Percentiles rank a stretch among this genome's conserved stretches.
Conservation (phyloP, 495 filamentous ascomycete species). For the Lineolata rhizophorae region DNA sequence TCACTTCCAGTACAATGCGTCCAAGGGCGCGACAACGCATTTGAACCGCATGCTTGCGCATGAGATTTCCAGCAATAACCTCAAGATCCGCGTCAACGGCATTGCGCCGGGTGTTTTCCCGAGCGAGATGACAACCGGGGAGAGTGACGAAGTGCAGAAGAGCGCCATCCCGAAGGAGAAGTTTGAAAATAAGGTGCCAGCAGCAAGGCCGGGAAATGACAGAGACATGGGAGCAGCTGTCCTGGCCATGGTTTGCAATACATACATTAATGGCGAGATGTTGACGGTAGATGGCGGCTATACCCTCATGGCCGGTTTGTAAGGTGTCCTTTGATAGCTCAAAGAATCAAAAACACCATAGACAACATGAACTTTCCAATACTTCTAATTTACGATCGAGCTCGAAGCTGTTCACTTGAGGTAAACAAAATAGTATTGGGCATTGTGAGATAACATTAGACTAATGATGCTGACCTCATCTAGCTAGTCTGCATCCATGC, state of each 20-base stretch:
- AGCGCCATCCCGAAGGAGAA: constrained; percentile 3
- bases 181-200: constrained; percentile 1
- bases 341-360: too few species aligned
- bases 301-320: neutral
- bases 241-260: constrained; percentile 1
- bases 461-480: too few species aligned
- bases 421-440: too few species aligned
- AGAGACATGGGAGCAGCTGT: constrained; percentile 2
- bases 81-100: constrained; percentile 14
- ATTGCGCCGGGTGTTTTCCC: constrained; percentile 5
- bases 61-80: constrained; percentile 8
- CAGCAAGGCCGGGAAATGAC: constrained; percentile 2
- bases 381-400: too few species aligned
- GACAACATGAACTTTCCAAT: too few species aligned
- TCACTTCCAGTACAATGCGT: constrained; percentile 14
- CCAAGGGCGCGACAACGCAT: constrained; percentile 12
- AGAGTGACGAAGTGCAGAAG: constrained; percentile 3
- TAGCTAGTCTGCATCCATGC: too few species aligned
- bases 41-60: constrained; percentile 13
- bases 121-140: constrained; percentile 3
- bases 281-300: constrained; percentile 2
- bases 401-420: too few species aligned
- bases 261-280: constrained; percentile 3
- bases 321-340: neutral
- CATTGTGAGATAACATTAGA: too few species aligned